Conservation (phyloP, 2,329 filamentous ascomycete species). For the Botrytis byssoidea region DNA sequence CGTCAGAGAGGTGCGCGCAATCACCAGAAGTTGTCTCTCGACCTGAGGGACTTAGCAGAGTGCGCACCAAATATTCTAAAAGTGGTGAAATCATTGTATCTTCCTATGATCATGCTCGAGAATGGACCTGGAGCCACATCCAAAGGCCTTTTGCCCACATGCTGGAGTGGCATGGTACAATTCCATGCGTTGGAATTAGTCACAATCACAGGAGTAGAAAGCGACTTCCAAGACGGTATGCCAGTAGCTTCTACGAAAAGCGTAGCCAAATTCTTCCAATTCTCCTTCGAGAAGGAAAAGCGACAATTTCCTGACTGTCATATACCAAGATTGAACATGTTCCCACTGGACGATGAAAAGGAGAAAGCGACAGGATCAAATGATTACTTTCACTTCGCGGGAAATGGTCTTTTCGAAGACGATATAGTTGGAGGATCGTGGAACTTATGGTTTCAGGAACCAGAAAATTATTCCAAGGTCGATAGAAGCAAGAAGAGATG, state of each 20-base stretch:
- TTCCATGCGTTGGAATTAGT: not conserved
- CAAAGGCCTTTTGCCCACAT: not conserved
- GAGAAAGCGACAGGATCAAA: not conserved
- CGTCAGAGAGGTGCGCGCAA: not conserved
- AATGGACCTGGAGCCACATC: not conserved
- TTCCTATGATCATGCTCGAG: not conserved
- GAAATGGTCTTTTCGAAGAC: not conserved
- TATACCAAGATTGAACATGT: not conserved
- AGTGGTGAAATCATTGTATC: not conserved
- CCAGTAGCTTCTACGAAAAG: not conserved
- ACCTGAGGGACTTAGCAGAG: not conserved
- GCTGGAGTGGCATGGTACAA: not conserved
- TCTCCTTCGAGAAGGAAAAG: not conserved
- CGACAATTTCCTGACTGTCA: not conserved
- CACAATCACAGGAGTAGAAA: not conserved
- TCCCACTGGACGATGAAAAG: not conserved
- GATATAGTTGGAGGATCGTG: not conserved
- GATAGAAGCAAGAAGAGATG: not conserved
- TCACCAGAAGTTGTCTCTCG: not conserved
- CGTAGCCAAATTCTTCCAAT: not conserved
- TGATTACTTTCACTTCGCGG: not conserved
- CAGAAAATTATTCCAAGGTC: not conserved
- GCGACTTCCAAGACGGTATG: not conserved
- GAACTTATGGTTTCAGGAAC: not conserved
- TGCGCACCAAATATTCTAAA: not conserved